Conservation (phyloP, 2,329 filamentous ascomycete species). For the Stagonosporopsis cucurbitacearum region DNA sequence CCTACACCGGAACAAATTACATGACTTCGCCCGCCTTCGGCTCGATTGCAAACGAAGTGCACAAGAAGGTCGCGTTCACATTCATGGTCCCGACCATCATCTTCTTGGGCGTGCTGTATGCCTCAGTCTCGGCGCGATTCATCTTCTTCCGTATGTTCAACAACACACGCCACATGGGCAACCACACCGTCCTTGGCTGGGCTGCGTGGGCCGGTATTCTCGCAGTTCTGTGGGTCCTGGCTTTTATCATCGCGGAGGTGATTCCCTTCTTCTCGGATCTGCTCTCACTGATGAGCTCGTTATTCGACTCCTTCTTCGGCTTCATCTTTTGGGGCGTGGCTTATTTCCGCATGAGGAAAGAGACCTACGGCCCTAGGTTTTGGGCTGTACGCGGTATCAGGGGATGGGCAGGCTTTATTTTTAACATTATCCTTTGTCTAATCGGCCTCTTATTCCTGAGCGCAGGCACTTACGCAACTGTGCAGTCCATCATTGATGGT, state of each 20-base stretch:
- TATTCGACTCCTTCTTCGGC: constrained; percentile 92
- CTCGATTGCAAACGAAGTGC: constrained; percentile 73
- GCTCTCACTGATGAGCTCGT: constrained; percentile 77
- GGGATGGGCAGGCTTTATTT: constrained; percentile 61
- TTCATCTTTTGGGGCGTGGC: constrained; percentile 95
- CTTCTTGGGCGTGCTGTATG: constrained; percentile 89
- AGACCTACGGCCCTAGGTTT: constrained; percentile 64
- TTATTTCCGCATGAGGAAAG: constrained; percentile 76
- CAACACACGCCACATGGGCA: constrained; percentile 77
- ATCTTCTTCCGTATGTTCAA: constrained; percentile 90
- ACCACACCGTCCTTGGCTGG: constrained; percentile 85
- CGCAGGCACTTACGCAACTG: constrained; percentile 76
- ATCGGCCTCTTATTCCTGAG: constrained; percentile 82
- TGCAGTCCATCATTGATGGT: constrained; percentile 76
- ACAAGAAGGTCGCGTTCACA: constrained; percentile 87
- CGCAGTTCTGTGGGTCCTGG: constrained; percentile 77
- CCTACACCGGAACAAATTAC: constrained; percentile 88
- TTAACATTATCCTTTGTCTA: constrained; percentile 76
- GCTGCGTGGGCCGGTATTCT: constrained; percentile 77
- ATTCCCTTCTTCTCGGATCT: constrained; percentile 90
- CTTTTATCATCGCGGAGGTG: constrained; percentile 89
- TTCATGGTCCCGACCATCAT: constrained; percentile 97
- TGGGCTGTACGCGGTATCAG: constrained; percentile 61
- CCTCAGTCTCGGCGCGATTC: constrained; percentile 87
- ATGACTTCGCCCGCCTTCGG: constrained; percentile 88